Base-by-base conservation (phyloP, 140 eudicot genomes). In the Senecio squalidus region DNA sequence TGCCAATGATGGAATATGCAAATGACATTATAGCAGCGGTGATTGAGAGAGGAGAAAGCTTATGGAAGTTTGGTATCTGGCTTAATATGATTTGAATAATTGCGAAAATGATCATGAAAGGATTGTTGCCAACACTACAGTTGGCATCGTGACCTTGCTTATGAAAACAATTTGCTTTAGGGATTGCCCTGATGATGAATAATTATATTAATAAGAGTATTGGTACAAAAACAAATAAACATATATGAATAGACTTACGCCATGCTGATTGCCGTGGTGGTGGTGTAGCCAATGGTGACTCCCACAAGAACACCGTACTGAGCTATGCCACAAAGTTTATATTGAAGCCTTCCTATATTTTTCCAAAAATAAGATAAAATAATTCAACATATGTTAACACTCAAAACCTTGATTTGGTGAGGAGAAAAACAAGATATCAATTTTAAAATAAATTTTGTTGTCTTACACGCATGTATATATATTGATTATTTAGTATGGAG, bases 201-300 rank as follows among this genome's bases (percentile, higher is more conserved):
- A 36, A 23, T 46, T 0, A 46, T 6, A 11, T 11, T 6, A 13
- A 18, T n/a, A 47, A 8, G 27, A 21, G 8, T 1, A 20, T 21
- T 22, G 11, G 9, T 3, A 20, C 45, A 21, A 20, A 4, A 7
- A 4, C 15, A 9, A 28, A 2, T 11, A 22, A 49, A 3, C 15
- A 10, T 18, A 9, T 9, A 3, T 0, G 31, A 39, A 24, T 13
- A 24, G 41, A 54, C 89, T 61, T 84, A 84, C 89, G 75, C 89
- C 89, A 85, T 85, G 81, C 95, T 85, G 56, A 78, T 82, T 7
- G 95, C 77, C 5, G 89, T 70, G 27, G 95, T 81, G 60, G 84
- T 82, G 55, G 95, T 85, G 74, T 81, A 85, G 25, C 89, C 95
- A n/a, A 85, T 67, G 9, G 70, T 64, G 64, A 67, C 63, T 20